Percentiles rank a stretch among this genome's conserved stretches.
These are phyloP conservation scores for Ophidiomyces ophidiicola DNA, from an alignment of 2,329 filamentous ascomycete species.

Conservation along the genomic window DNA sequence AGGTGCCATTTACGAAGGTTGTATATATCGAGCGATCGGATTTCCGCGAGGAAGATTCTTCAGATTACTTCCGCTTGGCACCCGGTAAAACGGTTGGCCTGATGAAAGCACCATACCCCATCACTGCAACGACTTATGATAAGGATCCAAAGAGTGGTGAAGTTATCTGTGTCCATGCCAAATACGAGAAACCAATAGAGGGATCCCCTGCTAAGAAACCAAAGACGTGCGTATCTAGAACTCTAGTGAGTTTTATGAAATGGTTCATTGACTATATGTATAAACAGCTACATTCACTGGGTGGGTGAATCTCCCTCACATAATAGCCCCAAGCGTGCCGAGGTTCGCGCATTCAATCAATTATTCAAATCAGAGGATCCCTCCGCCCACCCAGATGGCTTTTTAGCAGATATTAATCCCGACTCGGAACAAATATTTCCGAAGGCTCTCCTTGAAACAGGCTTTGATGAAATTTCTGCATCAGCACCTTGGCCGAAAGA, in stretches of 20 bases:
- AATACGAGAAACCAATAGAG: constrained; percentile 54
- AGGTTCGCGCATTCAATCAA: constrained; percentile 66
- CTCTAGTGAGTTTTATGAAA: background rate
- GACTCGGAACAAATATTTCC: constrained; percentile 69
- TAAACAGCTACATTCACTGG: constrained; percentile 63
- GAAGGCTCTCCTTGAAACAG: constrained; percentile 68
- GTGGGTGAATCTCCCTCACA: constrained; percentile 57
- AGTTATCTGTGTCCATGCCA: constrained; percentile 54
- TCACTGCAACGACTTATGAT: constrained; percentile 55
- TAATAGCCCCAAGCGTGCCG: constrained; percentile 48
- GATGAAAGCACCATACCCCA: constrained; percentile 56
- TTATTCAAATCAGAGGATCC: constrained; percentile 84
- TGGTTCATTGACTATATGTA: background rate
- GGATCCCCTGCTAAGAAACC: constrained; percentile 50
- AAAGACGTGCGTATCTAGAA: constrained; percentile 48
- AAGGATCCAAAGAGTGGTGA: constrained; percentile 53
- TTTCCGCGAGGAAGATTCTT: constrained; percentile 60
- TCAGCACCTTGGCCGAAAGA: constrained; percentile 67
- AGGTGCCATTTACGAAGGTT: constrained; percentile 56
- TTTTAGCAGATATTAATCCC: constrained; percentile 71
- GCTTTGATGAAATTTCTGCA: constrained; percentile 62
- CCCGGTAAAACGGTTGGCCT: constrained; percentile 64
- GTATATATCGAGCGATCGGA: constrained; percentile 77
- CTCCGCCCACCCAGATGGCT: constrained; percentile 62
- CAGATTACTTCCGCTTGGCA: constrained; percentile 66